Base-by-base conservation (phyloP, 2,329 filamentous ascomycete species). In the Didymella pomorum region DNA sequence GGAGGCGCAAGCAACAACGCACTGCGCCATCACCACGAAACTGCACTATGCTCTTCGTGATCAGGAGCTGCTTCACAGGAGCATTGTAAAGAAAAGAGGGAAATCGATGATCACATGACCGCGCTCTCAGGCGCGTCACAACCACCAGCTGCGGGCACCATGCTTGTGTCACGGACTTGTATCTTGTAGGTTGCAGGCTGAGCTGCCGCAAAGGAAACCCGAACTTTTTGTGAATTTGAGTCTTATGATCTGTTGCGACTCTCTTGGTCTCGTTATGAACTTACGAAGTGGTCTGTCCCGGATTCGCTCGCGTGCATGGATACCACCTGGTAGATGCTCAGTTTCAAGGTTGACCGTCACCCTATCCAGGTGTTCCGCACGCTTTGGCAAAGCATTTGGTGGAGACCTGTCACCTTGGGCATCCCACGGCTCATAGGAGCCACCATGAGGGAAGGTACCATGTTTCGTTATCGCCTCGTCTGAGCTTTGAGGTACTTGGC, bases 81-180 rank as follows among this genome's bases (percentile, higher is more conserved):
- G n/a, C n/a, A n/a, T n/a, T n/a, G n/a, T n/a, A n/a, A n/a, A n/a
- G n/a, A n/a, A n/a, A n/a, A n/a, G n/a, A n/a, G 18, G 14, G 20
- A 16, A 16, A 26, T 9, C 18, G 2, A 14, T 16, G 2, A n/a
- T 35, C 47, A 57, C 35, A 33, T 57, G 47, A 47, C 20, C 25
- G 21, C 21, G 21, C 31, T 29, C 11, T 14, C n/a, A 52, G n/a
- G 20, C 48, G 31, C 6, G 28, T 39, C 23, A 31, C 4, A 28
- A 18, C 25, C 37, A 26, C 29, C 10, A 44, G 25, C 44, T 58
- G 49, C 39, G 45, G 26, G 44, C 25, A 16, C 18, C 23, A 37
- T 35, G 23, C 29, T 25, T 8, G 11, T 37, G 26, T 41, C 14
- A 41, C 41, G 33, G 41, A 26, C 21, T 20, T 9, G 20, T 9